phyloP scores from a whole-genome alignment of 2,329 filamentous ascomycete species.

The Pleoardoris graminearum region DNA sequence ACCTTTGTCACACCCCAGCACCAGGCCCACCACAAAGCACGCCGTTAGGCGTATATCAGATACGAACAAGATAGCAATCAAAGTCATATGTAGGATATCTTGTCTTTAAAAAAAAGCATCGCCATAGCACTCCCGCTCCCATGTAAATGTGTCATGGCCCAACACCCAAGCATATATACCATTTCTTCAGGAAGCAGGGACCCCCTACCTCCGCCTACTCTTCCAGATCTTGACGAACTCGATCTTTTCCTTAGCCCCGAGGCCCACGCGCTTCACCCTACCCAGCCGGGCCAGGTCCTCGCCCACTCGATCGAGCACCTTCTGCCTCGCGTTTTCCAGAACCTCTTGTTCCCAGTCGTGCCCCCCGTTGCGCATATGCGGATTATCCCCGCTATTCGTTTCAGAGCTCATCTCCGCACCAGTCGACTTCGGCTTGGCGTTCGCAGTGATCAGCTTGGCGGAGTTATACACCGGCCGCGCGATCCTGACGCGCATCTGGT shows the following conservation, averaged over 20 bases:
- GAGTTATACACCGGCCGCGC: constrained; percentile 68
- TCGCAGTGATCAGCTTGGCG: constrained; percentile 24
- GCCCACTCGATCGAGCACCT: constrained; percentile 74
- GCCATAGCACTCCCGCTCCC: no score
- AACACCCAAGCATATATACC: no score
- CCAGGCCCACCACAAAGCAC: no score
- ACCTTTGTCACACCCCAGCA: no score
- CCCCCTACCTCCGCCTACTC: no score
- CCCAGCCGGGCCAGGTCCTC: constrained; percentile 87
- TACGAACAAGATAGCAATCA: no score
- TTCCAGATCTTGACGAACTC: constrained; percentile 77
- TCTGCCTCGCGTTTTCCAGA: constrained; percentile 59
- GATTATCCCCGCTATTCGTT: constrained; percentile 39
- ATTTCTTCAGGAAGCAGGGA: no score
- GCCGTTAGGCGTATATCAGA: no score
- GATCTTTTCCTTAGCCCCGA: constrained; percentile 81
- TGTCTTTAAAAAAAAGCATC: no score
- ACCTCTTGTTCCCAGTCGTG: constrained; percentile 10
- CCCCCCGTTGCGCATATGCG: constrained; percentile 27
- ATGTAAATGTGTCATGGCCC: no score
- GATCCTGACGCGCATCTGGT: constrained; percentile 88
- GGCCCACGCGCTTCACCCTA: constrained; percentile 82
- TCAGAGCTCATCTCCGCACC: constrained; percentile 26
- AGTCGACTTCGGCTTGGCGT: no score
- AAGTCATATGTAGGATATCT: no score